Percentiles rank a stretch among this genome's conserved stretches.
These are phyloP conservation scores for Anthracocystis setariae DNA, from an alignment of 1,284 basidiomycete genomes.

Conservation along the genomic window DNA sequence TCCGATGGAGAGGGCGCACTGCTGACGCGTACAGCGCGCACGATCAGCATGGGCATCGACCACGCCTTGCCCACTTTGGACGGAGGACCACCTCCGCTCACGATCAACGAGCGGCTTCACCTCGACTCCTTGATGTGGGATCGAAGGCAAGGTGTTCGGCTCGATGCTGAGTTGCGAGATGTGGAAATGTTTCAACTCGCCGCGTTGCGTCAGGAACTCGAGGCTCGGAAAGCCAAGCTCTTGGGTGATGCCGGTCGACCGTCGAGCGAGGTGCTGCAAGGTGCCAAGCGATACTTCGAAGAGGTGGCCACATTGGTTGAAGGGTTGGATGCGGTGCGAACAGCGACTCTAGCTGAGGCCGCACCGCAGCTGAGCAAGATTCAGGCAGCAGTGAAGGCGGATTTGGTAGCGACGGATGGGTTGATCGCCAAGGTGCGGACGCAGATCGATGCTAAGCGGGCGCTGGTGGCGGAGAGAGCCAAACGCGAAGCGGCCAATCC, in stretches of 20 bases:
- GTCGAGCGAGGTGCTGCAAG: slow-evolving; percentile 19
- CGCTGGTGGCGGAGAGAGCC: slow-evolving; percentile 18
- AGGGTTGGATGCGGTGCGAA: slow-evolving; percentile 20
- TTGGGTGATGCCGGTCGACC: slow-evolving; percentile 19
- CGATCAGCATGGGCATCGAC: slow-evolving; percentile 37
- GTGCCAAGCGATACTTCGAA: slow-evolving; percentile 39
- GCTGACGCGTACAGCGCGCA: slow-evolving; percentile 27
- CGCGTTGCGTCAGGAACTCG: slow-evolving; percentile 24
- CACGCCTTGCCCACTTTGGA: slow-evolving; percentile 14
- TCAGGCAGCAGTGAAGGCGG: slow-evolving; percentile 17
- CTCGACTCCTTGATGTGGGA: slow-evolving; percentile 53
- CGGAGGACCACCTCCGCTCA: slow-evolving; percentile 18
- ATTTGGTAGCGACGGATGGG: slow-evolving; percentile 25
- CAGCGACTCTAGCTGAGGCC: slow-evolving; percentile 27
- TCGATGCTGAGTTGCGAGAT: slow-evolving; percentile 36
- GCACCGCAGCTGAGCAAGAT: slow-evolving; percentile 32
- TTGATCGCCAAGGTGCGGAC: slow-evolving; percentile 22
- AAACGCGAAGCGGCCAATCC: slow-evolving; percentile 31
- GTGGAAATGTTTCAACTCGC: slow-evolving; percentile 24
- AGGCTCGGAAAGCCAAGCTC: slow-evolving; percentile 32
- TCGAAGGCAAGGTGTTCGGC: slow-evolving; percentile 30
- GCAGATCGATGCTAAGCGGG: slow-evolving; percentile 31
- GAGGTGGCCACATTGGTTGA: slow-evolving; percentile 13
- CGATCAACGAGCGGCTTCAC: slow-evolving; percentile 35
- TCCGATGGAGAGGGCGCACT: slow-evolving; percentile 45